Evolutionary conservation across 2,329 filamentous ascomycete species (phyloP).

Genomic region (Dryadomyces quercivorus): DNA sequence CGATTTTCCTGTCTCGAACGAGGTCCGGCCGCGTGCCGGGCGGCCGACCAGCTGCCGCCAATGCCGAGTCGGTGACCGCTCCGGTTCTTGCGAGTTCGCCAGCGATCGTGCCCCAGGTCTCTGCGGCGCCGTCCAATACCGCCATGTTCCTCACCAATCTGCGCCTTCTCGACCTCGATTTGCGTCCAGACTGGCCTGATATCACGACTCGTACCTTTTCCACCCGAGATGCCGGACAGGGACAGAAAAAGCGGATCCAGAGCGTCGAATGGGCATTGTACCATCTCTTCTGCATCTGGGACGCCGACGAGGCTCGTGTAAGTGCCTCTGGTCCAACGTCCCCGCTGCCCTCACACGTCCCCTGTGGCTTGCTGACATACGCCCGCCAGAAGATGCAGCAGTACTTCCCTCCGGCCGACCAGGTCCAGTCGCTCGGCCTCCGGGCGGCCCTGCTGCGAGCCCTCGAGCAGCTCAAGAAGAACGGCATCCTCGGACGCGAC

Average conservation of each 20-base stretch:
- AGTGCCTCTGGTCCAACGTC: not conserved
- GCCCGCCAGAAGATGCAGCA: slow-evolving; percentile 63
- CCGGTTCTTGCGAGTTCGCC: not conserved
- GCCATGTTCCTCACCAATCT: slow-evolving; percentile 71
- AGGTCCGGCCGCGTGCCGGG: slow-evolving; percentile 14
- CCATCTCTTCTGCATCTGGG: slow-evolving; percentile 74
- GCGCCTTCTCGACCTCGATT: slow-evolving; percentile 69
- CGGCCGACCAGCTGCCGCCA: slow-evolving; percentile 7
- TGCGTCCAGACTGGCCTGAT: slow-evolving; percentile 64
- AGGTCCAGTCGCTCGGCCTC: slow-evolving; percentile 81
- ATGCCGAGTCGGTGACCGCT: not conserved
- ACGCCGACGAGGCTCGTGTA: slow-evolving; percentile 61
- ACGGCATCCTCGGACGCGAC: slow-evolving; percentile 68
- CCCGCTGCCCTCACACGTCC: not conserved
- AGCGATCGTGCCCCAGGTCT: not conserved
- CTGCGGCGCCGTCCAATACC: slow-evolving; percentile 35
- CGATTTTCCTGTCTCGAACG: slow-evolving; percentile 14
- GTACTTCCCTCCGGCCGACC: slow-evolving; percentile 83
- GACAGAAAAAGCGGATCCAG: slow-evolving; percentile 72
- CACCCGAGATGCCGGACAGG: slow-evolving; percentile 50
- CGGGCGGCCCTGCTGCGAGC: slow-evolving; percentile 71
- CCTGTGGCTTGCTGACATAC: not conserved
- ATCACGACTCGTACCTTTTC: slow-evolving; percentile 62
- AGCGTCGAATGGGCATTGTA: slow-evolving; percentile 87
- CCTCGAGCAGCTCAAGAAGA: slow-evolving; percentile 80